Conservation (phyloP, 1,284 basidiomycete species). For the Takashimella koratensis region DNA sequence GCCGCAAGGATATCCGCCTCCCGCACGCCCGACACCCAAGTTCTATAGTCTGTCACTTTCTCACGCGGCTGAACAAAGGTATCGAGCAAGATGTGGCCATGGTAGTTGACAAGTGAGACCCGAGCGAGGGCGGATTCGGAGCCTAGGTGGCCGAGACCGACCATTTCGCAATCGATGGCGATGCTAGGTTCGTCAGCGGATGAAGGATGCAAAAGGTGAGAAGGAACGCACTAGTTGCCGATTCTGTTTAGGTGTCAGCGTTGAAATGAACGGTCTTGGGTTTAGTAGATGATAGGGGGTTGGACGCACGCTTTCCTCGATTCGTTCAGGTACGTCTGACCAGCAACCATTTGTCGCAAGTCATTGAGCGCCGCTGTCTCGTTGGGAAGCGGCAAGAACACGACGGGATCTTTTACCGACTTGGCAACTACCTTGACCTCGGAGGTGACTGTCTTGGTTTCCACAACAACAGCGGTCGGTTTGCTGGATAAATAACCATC, state of each 20-base stretch:
- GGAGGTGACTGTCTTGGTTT: constrained; percentile 9
- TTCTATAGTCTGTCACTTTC: constrained; percentile 88
- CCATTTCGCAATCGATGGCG: constrained; percentile 96
- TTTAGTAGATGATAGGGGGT: not conserved
- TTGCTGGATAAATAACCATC: too few species aligned
- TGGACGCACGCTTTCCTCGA: constrained; percentile 36
- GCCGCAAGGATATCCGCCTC: constrained; percentile 74
- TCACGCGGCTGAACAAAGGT: constrained; percentile 84
- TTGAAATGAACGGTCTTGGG: not conserved
- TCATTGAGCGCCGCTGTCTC: constrained; percentile 34
- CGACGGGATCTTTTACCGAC: too few species aligned
- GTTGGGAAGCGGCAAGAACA: constrained; percentile 26
- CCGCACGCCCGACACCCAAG: constrained; percentile 83
- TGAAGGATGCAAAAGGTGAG: not conserved
- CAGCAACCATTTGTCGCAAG: constrained; percentile 42
- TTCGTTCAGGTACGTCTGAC: constrained; percentile 31
- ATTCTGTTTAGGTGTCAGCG: constrained; percentile 19
- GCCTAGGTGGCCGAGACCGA: constrained; percentile 82
- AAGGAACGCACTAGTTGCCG: constrained; percentile 28
- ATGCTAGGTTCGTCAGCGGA: constrained; percentile 38
- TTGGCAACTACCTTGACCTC: constrained; percentile 16
- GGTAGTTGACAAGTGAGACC: constrained; percentile 86
- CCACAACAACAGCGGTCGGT: too few species aligned
- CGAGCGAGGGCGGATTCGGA: constrained; percentile 79
- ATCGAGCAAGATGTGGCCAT: constrained; percentile 77